Evolutionary conservation across 352 stramenopile species (phyloP), one percentile per base, ranked within the genome.

Genomic region (Globisporangium splendens): DNA sequence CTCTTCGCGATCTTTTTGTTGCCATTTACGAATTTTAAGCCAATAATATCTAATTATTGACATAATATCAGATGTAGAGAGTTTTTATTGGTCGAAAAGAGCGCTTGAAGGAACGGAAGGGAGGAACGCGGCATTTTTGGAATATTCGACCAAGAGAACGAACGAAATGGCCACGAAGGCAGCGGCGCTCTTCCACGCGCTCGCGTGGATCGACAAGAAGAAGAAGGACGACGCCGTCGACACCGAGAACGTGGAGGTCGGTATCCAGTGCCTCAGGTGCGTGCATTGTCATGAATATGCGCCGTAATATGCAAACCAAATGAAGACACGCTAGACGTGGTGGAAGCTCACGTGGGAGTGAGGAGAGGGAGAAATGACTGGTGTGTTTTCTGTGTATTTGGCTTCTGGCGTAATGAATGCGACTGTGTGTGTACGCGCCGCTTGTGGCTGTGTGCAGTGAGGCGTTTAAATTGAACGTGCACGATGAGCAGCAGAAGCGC

Each of bases 181-280:
- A 56, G 70, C 68, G 52, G 73, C 77, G 78, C 70, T 92, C 59
- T 92, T 88, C 53, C 87, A 89, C 67, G 78, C 82, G 56, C 72
- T 92, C 50, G 56, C 70, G 69, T 92, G 77, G 78, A 67, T 92
- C 31, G 77, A 90, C 33, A 65, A 56, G 61, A 75, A 80, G 58
- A 92, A 92, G 69, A 70, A 69, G 50, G 66, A 78, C 57, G 67
- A 68, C 18, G 61, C 65, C 10, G 72, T 91, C 42, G 66, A 92
- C 61, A 54, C 65, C 0, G 68, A 90, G 64, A 77, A 88, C 59
- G 66, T 93, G 15, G 79, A 92, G 20, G 76, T 83, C 15, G 78
- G 78, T 15, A 58, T 93, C 12, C 66, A 86, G 61, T 80, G 82
- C 49, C 75, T 93, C 48, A 69, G 59, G 66, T 89, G 65, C 21